Conservation (phyloP, 2,329 filamentous ascomycete genomes). For the Cladosporium velox region DNA sequence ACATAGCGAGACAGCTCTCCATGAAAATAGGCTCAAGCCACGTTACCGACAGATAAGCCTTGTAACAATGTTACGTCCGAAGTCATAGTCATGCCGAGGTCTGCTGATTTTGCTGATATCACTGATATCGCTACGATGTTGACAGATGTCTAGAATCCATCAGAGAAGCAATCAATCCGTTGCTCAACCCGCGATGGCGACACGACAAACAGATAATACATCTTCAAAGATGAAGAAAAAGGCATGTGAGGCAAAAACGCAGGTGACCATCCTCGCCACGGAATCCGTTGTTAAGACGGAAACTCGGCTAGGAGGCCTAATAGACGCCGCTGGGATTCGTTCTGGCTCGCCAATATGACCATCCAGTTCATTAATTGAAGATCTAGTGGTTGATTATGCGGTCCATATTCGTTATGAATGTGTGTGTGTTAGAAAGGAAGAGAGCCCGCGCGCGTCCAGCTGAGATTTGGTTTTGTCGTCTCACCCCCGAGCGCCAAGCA, state of each 20-base stretch:
- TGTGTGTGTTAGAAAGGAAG: constrained; percentile 12
- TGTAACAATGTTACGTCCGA: not conserved
- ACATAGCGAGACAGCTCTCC: not conserved
- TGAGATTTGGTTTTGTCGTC: constrained; percentile 7
- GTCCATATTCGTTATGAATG: constrained; percentile 18
- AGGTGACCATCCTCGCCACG: constrained; percentile 20
- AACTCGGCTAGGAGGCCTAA: constrained; percentile 19
- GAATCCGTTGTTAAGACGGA: constrained; percentile 20
- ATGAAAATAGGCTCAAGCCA: not conserved
- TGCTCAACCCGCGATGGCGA: not conserved
- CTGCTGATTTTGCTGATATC: not conserved
- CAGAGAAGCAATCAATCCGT: not conserved
- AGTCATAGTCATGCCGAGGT: not conserved
- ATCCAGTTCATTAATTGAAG: constrained; percentile 17
- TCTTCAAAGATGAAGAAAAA: not conserved
- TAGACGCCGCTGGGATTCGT: constrained; percentile 19
- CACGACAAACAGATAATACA: not conserved
- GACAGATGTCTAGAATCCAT: not conserved
- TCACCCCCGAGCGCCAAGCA: not conserved
- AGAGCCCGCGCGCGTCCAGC: not conserved
- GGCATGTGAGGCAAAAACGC: constrained; percentile 21
- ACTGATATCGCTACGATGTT: not conserved
- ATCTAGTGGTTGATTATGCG: constrained; percentile 23
- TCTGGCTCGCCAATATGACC: constrained; percentile 23
- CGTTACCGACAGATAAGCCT: constrained; percentile 3